Conservation (phyloP, 2,329 filamentous ascomycete genomes). For the Ilyonectria mors-panacis region DNA sequence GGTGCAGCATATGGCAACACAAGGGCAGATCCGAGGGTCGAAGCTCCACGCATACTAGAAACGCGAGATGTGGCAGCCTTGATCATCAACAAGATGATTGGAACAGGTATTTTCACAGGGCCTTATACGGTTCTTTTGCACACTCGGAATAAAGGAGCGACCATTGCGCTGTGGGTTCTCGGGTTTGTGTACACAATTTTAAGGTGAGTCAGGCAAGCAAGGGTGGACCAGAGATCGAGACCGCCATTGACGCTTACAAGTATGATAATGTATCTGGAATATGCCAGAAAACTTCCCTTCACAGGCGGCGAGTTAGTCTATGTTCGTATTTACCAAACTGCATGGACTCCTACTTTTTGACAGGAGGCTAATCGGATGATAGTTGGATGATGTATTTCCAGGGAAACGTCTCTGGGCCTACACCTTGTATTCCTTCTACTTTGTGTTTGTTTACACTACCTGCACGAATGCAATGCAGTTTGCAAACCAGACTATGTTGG, state of each 20-base stretch:
- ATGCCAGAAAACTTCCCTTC: slow-evolving; percentile 2
- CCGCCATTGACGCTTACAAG: background rate
- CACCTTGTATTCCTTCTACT: too few relatives aligned
- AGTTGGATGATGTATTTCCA: too few relatives aligned
- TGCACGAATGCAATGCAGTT: slow-evolving; percentile 13
- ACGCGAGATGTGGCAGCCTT: background rate
- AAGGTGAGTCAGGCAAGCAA: background rate
- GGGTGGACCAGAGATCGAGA: too few relatives aligned
- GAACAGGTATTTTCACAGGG: slow-evolving; percentile 2
- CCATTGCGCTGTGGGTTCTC: background rate
- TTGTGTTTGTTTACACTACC: too few relatives aligned
- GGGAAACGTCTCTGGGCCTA: too few relatives aligned
- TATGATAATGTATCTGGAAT: slow-evolving; percentile 13
- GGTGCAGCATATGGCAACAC: too few relatives aligned
- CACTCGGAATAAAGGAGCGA: background rate
- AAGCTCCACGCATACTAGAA: too few relatives aligned
- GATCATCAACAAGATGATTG: slow-evolving; percentile 14
- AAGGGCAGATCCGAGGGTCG: too few relatives aligned
- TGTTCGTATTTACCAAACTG: background rate
- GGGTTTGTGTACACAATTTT: background rate
- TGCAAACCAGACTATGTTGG: background rate
- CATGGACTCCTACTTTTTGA: background rate
- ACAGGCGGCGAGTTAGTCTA: slow-evolving; percentile 11
- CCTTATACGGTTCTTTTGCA: background rate
- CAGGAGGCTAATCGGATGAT: too few relatives aligned